A percentile compares a stretch with the other conserved stretches of the same genome.
Evolutionary conservation across 2,329 filamentous ascomycete genomes (phyloP).

Genomic region (Phaeoacremonium minimum): DNA sequence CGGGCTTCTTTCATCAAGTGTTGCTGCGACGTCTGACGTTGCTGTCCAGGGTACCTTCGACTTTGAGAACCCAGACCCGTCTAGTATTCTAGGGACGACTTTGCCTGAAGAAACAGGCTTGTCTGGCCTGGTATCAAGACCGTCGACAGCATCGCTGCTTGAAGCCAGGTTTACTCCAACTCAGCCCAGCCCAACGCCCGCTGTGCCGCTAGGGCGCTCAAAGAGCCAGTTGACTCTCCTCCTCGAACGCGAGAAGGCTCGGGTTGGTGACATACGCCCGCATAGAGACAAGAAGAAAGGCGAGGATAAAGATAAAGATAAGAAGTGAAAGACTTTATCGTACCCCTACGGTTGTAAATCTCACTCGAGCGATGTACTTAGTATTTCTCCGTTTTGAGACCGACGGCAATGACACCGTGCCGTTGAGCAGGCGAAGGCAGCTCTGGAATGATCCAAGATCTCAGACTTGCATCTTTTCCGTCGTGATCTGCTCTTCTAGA

Average conservation of each 20-base stretch:
- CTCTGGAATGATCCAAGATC: too few relatives aligned
- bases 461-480: too few relatives aligned
- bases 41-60: slow-evolving; percentile 17
- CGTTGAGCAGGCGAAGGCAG: too few relatives aligned
- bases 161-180: slow-evolving; percentile 41
- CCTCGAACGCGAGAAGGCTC: slow-evolving; percentile 46
- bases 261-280: slow-evolving; percentile 20
- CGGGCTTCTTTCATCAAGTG: slow-evolving; percentile 12
- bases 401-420: too few relatives aligned
- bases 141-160: slow-evolving; percentile 24
- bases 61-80: slow-evolving; percentile 14
- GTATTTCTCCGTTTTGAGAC: too few relatives aligned
- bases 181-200: slow-evolving; percentile 37
- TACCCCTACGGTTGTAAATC: too few relatives aligned
- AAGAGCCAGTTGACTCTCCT: slow-evolving; percentile 57
- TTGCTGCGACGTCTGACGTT: slow-evolving; percentile 14
- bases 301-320: background rate
- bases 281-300: background rate
- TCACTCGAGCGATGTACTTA: too few relatives aligned
- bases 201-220: slow-evolving; percentile 50
- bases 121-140: slow-evolving; percentile 9
- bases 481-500: too few relatives aligned
- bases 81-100: slow-evolving; percentile 2
- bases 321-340: background rate
- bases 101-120: background rate